A percentile compares a stretch with the other conserved stretches of the same genome.
These are phyloP conservation scores for Carex littledalei DNA, from an alignment of 176 grass and related monocot species.

Conservation along the genomic window DNA sequence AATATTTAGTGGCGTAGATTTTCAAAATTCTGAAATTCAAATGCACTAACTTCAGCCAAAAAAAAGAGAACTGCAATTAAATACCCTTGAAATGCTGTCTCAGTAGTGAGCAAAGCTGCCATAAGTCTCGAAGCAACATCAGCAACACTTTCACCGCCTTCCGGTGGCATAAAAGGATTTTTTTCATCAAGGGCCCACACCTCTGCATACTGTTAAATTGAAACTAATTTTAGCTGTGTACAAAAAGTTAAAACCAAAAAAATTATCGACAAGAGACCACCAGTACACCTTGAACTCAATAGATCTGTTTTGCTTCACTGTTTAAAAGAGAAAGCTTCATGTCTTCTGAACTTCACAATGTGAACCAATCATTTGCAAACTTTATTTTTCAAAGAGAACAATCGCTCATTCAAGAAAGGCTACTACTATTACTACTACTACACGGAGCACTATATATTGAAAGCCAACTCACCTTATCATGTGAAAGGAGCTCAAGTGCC, in stretches of 20 bases:
- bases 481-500: conserved; percentile 65
- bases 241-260: background rate
- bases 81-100: conserved; percentile 60
- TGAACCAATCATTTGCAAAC: background rate
- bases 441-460: background rate
- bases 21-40: background rate
- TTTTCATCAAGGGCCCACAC: conserved; percentile 74
- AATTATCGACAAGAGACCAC: background rate
- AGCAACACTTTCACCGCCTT: conserved; percentile 77
- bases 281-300: background rate
- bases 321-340: background rate
- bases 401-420: background rate
- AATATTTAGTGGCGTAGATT: background rate
- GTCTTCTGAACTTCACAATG: background rate
- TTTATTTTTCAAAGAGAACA: background rate
- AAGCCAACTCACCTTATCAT: conserved; percentile 52
- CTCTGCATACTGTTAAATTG: conserved; percentile 58
- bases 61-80: background rate
- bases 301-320: background rate
- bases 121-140: conserved; percentile 68
- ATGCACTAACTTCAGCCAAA: background rate
- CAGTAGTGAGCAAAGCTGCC: conserved; percentile 31
- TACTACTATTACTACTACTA: background rate
- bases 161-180: conserved; percentile 52
- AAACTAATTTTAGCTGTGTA: conserved; percentile 18